Conservation (phyloP, 1,284 basidiomycete genomes). For the Acaromyces ingoldii region DNA sequence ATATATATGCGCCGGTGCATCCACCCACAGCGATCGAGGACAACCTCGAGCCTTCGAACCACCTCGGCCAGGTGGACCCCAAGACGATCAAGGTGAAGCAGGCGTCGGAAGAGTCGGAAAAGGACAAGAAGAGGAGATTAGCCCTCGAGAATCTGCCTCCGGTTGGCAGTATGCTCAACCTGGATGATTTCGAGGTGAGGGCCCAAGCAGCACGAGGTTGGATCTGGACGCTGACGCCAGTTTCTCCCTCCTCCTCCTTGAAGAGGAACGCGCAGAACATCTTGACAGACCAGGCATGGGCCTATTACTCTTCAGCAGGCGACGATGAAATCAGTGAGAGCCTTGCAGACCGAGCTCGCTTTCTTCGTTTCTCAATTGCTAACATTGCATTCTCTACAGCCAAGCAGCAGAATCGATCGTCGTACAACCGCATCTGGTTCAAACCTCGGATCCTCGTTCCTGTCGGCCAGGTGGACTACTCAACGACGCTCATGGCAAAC, state of each 20-base stretch:
- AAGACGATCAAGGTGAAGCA: constrained; percentile 60
- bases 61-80: constrained; percentile 66
- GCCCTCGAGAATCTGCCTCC: constrained; percentile 57
- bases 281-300: constrained; percentile 56
- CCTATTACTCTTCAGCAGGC: constrained; percentile 57
- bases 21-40: constrained; percentile 66
- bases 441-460: constrained; percentile 70
- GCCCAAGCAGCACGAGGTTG: not conserved
- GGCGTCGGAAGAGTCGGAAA: constrained; percentile 63
- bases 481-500: constrained; percentile 71
- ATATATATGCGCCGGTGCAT: constrained; percentile 68
- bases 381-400: constrained; percentile 37
- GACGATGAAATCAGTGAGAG: constrained; percentile 55
- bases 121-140: constrained; percentile 60
- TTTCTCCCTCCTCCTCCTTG: not conserved
- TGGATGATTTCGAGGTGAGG: constrained; percentile 64
- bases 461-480: constrained; percentile 66
- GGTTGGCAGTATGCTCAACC: constrained; percentile 64
- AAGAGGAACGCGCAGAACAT: constrained; percentile 51
- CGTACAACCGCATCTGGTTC: constrained; percentile 76
- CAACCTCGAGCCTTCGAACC: constrained; percentile 63
- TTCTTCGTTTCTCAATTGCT: not conserved
- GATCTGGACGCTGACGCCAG: too few species aligned
- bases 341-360: not conserved
- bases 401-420: constrained; percentile 57